Conservation (phyloP, 1,284 basidiomycete genomes). For the Takashimella koratensis region DNA sequence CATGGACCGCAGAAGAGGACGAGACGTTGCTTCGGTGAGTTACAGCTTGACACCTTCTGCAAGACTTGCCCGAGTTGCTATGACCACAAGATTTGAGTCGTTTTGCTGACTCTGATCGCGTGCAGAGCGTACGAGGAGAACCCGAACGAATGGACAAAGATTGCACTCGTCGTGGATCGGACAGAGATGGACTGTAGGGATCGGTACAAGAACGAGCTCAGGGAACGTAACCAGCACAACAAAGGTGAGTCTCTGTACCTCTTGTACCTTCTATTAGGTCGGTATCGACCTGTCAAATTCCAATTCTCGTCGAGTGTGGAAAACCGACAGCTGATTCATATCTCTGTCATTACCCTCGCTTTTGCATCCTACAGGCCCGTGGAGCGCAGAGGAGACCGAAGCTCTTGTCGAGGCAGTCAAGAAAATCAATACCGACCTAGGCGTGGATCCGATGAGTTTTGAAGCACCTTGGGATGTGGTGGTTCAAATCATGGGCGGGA, state of each 20-base stretch:
- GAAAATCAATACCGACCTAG: constrained; percentile 18
- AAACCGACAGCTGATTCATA: no score
- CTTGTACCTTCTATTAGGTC: neutral
- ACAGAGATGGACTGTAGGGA: constrained; percentile 38
- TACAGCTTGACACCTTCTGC: no score
- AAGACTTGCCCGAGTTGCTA: no score
- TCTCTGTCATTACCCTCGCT: no score
- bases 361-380: constrained; percentile 21
- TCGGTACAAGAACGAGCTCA: constrained; percentile 31
- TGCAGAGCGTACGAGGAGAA: constrained; percentile 29
- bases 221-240: constrained; percentile 9
- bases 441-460: constrained; percentile 10
- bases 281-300: no score
- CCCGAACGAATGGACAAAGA: constrained; percentile 36
- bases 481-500: constrained; percentile 21
- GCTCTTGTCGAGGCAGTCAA: constrained; percentile 17
- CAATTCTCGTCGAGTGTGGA: no score
- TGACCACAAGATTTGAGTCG: no score
- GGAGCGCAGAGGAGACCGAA: constrained; percentile 23
- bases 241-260: constrained; percentile 8
- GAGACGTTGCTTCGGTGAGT: constrained; percentile 28
- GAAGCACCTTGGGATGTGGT: constrained; percentile 36
- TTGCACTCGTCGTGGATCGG: constrained; percentile 32
- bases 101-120: no score
- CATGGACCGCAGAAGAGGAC: constrained; percentile 39